Conservation (phyloP, 2,329 filamentous ascomycete species). For the Acephala macrosclerotiorum region DNA sequence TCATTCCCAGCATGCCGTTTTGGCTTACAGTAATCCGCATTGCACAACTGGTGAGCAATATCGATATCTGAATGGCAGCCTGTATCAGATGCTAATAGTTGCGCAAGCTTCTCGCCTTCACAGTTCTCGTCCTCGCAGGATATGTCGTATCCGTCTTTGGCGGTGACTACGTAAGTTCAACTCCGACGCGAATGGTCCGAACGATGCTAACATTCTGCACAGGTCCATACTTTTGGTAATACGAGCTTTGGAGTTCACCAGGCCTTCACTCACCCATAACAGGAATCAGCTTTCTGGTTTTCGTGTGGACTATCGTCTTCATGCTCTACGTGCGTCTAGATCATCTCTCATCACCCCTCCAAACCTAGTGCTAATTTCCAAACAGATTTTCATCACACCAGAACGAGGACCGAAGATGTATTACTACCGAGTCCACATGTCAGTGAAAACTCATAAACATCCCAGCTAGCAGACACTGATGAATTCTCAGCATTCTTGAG, state of each 20-base stretch:
- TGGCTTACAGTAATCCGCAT: conserved; percentile 19
- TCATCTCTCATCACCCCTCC: not conserved
- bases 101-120: conserved; percentile 20
- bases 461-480: not conserved
- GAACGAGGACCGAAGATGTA: conserved; percentile 19
- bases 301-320: conserved; percentile 23
- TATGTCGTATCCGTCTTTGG: conserved; percentile 20
- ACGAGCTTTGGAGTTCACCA: not conserved
- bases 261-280: not conserved
- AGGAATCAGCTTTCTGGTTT: conserved; percentile 21
- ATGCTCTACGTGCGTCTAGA: conserved; percentile 20
- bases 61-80: not conserved
- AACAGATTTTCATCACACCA: conserved; percentile 21
- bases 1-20: conserved; percentile 17
- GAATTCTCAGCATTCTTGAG: conserved; percentile 16
- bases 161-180: conserved; percentile 24
- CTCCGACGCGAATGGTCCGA: not conserved
- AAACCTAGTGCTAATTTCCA: not conserved
- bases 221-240: conserved; percentile 21
- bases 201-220: not conserved
- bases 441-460: not conserved
- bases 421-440: conserved; percentile 24
- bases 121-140: conserved; percentile 13
- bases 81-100: not conserved
- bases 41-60: conserved; percentile 10